Percentiles rank a stretch among this genome's conserved stretches.
Evolutionary conservation across 1,284 basidiomycete species (phyloP).

Genomic region (Microbotryum intermedium): DNA sequence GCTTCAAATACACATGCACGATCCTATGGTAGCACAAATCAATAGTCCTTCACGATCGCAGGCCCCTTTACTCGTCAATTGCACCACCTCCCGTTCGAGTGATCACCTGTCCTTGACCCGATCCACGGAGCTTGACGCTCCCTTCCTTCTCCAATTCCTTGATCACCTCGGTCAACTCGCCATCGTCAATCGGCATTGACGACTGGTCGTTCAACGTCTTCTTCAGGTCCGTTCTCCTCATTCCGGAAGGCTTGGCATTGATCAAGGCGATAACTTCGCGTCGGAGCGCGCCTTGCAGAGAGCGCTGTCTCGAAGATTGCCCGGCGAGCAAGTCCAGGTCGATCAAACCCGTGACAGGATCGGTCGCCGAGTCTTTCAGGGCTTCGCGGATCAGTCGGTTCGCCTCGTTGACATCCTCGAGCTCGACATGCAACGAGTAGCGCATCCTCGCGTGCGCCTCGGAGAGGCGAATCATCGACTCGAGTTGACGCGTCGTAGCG

Average conservation of each 20-base stretch:
- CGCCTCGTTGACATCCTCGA: conserved; percentile 78
- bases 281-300: conserved; percentile 72
- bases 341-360: conserved; percentile 89
- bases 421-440: conserved; percentile 70
- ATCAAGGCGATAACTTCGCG: conserved; percentile 60
- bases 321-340: conserved; percentile 95
- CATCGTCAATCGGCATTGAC: conserved; percentile 48
- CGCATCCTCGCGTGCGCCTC: conserved; percentile 97
- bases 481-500: conserved; percentile 92
- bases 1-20: too few relatives aligned
- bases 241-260: conserved; percentile 51
- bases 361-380: conserved; percentile 73
- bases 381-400: conserved; percentile 89
- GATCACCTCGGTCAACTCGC: conserved; percentile 59
- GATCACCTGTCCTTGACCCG: conserved; percentile 1
- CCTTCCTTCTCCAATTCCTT: conserved; percentile 24
- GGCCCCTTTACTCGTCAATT: conserved; percentile 2
- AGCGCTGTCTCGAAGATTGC: conserved; percentile 72
- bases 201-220: conserved; percentile 68
- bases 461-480: conserved; percentile 94
- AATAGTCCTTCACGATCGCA: too few relatives aligned
- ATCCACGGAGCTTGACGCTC: conserved; percentile 12
- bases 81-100: conserved; percentile 9
- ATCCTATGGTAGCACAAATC: too few relatives aligned
- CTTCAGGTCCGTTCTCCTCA: conserved; percentile 70